Evolutionary conservation across 2,329 filamentous ascomycete genomes (phyloP), one percentile per base, ranked within the genome.

Genomic region (Penicillium sp.): DNA sequence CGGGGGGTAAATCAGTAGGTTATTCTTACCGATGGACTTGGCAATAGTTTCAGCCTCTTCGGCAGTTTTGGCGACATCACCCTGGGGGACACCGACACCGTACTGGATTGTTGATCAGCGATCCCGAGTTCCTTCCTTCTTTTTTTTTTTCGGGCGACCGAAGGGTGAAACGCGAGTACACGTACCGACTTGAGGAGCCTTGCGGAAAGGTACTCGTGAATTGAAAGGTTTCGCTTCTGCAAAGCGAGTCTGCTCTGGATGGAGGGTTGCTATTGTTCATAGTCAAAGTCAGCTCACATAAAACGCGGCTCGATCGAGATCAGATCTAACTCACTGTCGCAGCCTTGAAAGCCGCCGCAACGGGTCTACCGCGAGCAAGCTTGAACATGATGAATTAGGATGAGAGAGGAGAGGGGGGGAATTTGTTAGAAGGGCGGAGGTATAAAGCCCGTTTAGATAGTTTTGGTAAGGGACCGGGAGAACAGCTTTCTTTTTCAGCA

Each of bases 161-260:
- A 56, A 59, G 52, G 40, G 40, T 39, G 14, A 47, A 52, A 56
- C 45, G 50, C 52, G 45, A 51, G 32, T 52, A 24, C 53, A 68
- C 76, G 61, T 79, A 86, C 84, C 68, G 78, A 79, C 72, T 86
- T 90, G 72, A 99, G 85, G 67, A 99, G 87, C 76, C 92, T 90
- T 69, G 92, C 91, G 69, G 94, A 97, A 72, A 93, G 89, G 81
- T 97, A 97, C 82, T 99, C 94, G 83, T 99, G 94, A 73, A 99
- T 96, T 74, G 91, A 94, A 74, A 99, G 85, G 73, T 89, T 87
- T 81, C 94, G 86, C 79, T 84, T 85, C 80, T 97, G 92, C 72
- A 82, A 84, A 67, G 79, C 83, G 70, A 84, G 57, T 56, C 80
- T 76, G 68, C 74, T 78, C 69, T 78, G 79, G 63, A 82, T 67